phyloP scores from a whole-genome alignment of 495 filamentous ascomycete genomes.

The Daldinia loculata region DNA sequence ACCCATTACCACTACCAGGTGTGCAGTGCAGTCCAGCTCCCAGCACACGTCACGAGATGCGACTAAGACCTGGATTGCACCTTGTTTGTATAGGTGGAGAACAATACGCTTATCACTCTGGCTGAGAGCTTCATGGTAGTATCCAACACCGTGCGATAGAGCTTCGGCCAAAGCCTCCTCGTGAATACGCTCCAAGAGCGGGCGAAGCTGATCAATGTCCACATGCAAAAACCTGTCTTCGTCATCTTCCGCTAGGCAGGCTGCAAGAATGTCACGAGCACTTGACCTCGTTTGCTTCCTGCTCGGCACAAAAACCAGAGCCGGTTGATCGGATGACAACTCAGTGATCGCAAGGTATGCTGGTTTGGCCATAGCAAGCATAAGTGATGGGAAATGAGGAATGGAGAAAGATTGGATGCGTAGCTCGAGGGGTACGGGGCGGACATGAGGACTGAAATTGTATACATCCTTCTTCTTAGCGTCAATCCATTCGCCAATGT shows the following conservation, averaged over 20 bases:
- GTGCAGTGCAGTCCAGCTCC: conserved; percentile 88
- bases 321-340: conserved; percentile 85
- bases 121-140: conserved; percentile 93
- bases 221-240: conserved; percentile 94
- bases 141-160: conserved; percentile 94
- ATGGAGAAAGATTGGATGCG: conserved; percentile 96
- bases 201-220: conserved; percentile 78
- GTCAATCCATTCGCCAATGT: conserved; percentile 98
- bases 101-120: conserved; percentile 92
- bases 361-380: conserved; percentile 98
- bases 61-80: conserved; percentile 91
- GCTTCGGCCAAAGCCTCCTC: conserved; percentile 89
- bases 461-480: conserved; percentile 98
- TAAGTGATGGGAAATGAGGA: conserved; percentile 95
- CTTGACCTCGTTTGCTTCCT: conserved; percentile 91
- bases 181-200: conserved; percentile 80
- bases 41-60: conserved; percentile 96
- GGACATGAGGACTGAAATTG: conserved; percentile 95
- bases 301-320: conserved; percentile 89
- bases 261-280: conserved; percentile 85
- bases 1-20: conserved; percentile 94
- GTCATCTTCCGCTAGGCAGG: conserved; percentile 86
- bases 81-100: conserved; percentile 86
- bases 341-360: conserved; percentile 86
- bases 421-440: conserved; percentile 87